Conservation (phyloP, 306 rosid species). For the Fragaria vesca region DNA sequence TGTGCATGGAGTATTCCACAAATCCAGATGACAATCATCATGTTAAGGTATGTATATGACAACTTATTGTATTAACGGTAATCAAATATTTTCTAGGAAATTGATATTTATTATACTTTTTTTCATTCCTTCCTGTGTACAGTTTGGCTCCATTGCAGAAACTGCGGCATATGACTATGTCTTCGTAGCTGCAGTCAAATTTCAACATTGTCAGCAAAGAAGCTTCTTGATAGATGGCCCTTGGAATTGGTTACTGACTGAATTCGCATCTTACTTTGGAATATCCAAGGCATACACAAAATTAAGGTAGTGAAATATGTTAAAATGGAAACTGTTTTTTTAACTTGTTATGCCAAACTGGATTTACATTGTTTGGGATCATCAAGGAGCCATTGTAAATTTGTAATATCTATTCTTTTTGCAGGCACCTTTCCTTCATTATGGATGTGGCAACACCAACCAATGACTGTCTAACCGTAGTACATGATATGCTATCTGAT, state of each 20-base stretch:
- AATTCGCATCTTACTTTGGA: conserved; percentile 35
- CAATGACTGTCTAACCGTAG: conserved; percentile 28
- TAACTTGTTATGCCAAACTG: not conserved
- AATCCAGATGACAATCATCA: conserved; percentile 17
- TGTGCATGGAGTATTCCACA: conserved; percentile 28
- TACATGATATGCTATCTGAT: conserved; percentile 29
- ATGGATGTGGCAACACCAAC: conserved; percentile 54
- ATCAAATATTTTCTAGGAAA: not conserved
- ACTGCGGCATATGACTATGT: conserved; percentile 35
- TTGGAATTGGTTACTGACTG: conserved; percentile 38
- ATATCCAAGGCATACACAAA: conserved; percentile 33
- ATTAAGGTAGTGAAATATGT: conserved; percentile 26
- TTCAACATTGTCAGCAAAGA: conserved; percentile 30
- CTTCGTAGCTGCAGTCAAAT: conserved; percentile 38
- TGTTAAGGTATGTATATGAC: conserved; percentile 24
- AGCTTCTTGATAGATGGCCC: conserved; percentile 29
- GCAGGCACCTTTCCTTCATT: conserved; percentile 35
- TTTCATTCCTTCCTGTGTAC: not conserved
- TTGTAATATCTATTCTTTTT: not conserved
- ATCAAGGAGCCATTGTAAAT: not conserved
- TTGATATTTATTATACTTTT: not conserved
- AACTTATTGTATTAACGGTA: not conserved
- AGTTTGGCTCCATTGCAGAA: conserved; percentile 36
- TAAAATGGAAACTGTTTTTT: not conserved
- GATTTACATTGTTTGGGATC: not conserved